A percentile compares a stretch with the other conserved stretches of the same genome.
phyloP scores from a whole-genome alignment of 1,284 basidiomycete genomes.

The Ustilago hordei region DNA sequence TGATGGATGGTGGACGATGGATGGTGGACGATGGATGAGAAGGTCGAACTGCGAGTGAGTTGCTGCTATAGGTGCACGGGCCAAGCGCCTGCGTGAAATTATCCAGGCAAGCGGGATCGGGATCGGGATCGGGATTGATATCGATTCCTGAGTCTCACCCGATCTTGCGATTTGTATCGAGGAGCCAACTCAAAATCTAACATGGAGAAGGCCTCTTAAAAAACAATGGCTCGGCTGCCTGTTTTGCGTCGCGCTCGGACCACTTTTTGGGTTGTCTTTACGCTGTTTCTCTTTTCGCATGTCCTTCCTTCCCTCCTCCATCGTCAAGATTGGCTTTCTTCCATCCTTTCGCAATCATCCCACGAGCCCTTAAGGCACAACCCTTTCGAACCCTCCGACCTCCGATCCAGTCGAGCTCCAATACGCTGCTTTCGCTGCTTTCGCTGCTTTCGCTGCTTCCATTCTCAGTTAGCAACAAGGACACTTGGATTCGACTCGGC shows the following conservation, averaged over 20 bases:
- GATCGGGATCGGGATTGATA: no score
- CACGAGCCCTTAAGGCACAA: not conserved
- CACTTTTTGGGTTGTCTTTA: constrained; percentile 7
- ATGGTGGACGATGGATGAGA: not conserved
- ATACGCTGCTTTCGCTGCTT: not conserved
- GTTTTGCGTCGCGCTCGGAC: constrained; percentile 38
- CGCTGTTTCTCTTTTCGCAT: constrained; percentile 5
- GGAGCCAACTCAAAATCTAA: not conserved
- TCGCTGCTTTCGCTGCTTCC: not conserved
- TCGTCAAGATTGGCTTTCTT: not conserved
- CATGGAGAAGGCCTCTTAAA: not conserved
- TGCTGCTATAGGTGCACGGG: not conserved
- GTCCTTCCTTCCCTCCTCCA: not conserved
- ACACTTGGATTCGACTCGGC: not conserved
- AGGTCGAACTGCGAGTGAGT: not conserved
- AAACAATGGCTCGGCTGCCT: not conserved
- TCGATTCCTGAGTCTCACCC: not conserved
- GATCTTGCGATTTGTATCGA: not conserved
- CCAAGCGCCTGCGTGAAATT: not conserved
- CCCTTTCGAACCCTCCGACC: no score
- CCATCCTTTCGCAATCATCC: not conserved
- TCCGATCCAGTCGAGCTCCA: no score
- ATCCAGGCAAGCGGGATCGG: not conserved
- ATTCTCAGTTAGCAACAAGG: not conserved
- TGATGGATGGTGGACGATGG: not conserved